Base-by-base conservation (phyloP, 2,329 filamentous ascomycete genomes). In the Scedosporium boydii region DNA sequence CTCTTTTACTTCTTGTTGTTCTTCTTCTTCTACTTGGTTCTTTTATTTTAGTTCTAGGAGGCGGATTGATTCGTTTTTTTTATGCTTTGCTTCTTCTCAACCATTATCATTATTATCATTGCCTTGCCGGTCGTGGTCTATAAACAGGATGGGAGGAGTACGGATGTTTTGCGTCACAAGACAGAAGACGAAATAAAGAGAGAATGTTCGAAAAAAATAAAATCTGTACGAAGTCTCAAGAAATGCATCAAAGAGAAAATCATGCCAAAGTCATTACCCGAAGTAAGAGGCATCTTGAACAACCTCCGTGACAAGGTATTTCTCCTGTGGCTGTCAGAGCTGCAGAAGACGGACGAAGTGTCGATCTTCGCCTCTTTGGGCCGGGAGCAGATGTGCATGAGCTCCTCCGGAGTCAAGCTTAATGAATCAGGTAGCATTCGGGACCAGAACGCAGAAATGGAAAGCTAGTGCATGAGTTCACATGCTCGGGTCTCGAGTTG, bases 51-150 rank as follows among this genome's bases (percentile, higher is more conserved):
- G 38, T 61, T 58, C 29, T 60, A 38, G 34, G 34, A 38, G 34
- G 34, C 34, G 34, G 34, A 38, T 3, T 38, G 34, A 12, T 38
- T 56, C 23, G 23, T 44, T 44, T 21, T 42, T 51, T 46, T 51
- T 57, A 38, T 60, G 58, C 56, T 60, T 53, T n/a, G 7, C 62
- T 60, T 57, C 27, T 51, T 58, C 59, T 44, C 34, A 18, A 41
- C 53, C 16, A 58, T 59, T 26, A 21, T 26, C 44, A 6, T 51
- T 55, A 53, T 44, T 59, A 48, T 51, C 38, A 55, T 51, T 29
- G 26, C 56, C 41, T 59, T 55, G 23, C 58, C 29, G 58, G 48
- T 38, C 34, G 34, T 48, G 44, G 44, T 48, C 44, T 18, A 48
- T 48, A 48, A 21, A 48, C 44, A n/a, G 44, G 44, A 21, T 21